A percentile compares a stretch with the other conserved stretches of the same genome.
phyloP scores from a whole-genome alignment of 2,329 filamentous ascomycete genomes.

The Ampelomyces quisqualis region DNA sequence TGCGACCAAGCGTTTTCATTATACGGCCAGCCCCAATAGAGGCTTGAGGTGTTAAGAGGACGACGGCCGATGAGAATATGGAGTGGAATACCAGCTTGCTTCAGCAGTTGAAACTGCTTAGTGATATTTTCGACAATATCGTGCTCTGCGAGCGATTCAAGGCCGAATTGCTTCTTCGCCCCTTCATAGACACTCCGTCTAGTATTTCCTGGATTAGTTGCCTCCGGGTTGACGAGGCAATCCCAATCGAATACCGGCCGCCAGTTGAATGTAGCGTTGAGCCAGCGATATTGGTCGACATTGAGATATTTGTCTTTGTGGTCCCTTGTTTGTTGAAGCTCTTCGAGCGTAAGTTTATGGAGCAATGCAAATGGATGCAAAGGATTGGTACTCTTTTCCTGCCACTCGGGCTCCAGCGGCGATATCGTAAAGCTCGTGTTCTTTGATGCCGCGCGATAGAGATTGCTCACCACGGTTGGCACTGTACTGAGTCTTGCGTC shows the following conservation, averaged over 20 bases:
- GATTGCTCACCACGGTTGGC: constrained; percentile 8
- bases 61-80: constrained; percentile 28
- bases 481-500: constrained; percentile 1
- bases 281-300: constrained; percentile 24
- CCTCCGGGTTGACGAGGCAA: constrained; percentile 13
- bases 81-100: constrained; percentile 18
- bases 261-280: constrained; percentile 25
- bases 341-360: constrained; percentile 4
- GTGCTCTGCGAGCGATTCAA: no score
- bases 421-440: neutral
- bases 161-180: neutral
- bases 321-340: neutral
- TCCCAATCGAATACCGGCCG: constrained; percentile 34
- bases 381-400: constrained; percentile 15
- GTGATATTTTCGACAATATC: constrained; percentile 2
- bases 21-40: constrained; percentile 30
- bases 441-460: neutral
- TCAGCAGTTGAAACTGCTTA: constrained; percentile 16
- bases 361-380: constrained; percentile 25
- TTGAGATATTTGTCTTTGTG: neutral
- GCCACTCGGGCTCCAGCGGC: constrained; percentile 11
- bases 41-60: constrained; percentile 11
- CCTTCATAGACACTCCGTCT: no score
- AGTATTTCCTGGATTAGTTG: no score
- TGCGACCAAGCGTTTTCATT: constrained; percentile 13